These are phyloP conservation scores for Thermochaetoides thermophila DNA, from an alignment of 495 filamentous ascomycete species.

Conservation along the genomic window DNA sequence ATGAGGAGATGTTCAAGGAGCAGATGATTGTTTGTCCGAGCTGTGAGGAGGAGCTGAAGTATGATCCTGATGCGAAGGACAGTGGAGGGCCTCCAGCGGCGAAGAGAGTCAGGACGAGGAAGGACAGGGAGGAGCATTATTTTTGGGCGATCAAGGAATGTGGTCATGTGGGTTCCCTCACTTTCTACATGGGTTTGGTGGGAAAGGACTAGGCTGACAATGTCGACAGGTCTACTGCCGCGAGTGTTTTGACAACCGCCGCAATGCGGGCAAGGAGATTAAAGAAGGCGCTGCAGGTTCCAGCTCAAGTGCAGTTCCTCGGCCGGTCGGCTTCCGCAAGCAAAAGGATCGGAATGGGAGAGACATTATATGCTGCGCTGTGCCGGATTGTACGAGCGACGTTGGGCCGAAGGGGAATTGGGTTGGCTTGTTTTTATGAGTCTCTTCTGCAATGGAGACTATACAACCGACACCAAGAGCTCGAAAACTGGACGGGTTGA, in stretches of 20 bases:
- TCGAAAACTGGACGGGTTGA: too few species aligned
- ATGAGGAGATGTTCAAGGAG: slow-evolving; percentile 24
- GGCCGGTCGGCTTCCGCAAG: too few species aligned
- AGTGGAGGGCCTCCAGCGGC: slow-evolving; percentile 9
- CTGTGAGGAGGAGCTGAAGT: slow-evolving; percentile 32
- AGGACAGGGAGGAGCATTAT: slow-evolving; percentile 31
- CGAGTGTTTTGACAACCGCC: too few species aligned
- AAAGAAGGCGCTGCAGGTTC: too few species aligned
- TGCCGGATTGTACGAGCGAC: slow-evolving; percentile 28
- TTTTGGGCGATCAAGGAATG: slow-evolving; percentile 37
- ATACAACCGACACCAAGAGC: too few species aligned
- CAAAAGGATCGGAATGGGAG: slow-evolving; percentile 3
- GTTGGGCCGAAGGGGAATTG: slow-evolving; percentile 23
- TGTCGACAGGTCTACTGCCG: too few species aligned
- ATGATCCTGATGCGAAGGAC: slow-evolving; percentile 24
- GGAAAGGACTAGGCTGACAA: too few species aligned
- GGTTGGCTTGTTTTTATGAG: slow-evolving; percentile 34
- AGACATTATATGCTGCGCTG: slow-evolving; percentile 22
- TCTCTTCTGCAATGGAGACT: too few species aligned
- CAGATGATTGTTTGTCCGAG: slow-evolving; percentile 28
- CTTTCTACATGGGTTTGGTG: too few species aligned
- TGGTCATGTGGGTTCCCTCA: slow-evolving; percentile 28
- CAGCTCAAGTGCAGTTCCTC: too few species aligned
- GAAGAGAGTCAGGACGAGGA: slow-evolving; percentile 25
- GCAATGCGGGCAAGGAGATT: too few species aligned